These are phyloP conservation scores for Pseudevernia furfuracea DNA, from an alignment of 495 filamentous ascomycete species.

Conservation along the genomic window DNA sequence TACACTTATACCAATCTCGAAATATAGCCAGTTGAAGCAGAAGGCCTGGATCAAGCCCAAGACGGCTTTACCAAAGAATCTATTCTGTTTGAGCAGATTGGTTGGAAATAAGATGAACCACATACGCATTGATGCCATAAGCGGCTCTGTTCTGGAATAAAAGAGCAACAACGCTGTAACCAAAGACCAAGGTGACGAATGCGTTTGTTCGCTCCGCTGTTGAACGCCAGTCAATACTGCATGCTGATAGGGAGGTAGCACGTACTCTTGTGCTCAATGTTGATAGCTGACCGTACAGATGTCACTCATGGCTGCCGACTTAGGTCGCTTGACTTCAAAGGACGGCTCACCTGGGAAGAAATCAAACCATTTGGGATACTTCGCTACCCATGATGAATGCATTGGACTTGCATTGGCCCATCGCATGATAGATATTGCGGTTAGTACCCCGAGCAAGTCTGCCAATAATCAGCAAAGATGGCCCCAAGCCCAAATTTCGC, in stretches of 20 bases:
- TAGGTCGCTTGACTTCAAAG: not conserved
- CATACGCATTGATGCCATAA: slow-evolving; percentile 43
- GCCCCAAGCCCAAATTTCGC: not conserved
- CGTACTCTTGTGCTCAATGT: slow-evolving; percentile 50
- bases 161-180: slow-evolving; percentile 49
- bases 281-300: slow-evolving; percentile 32
- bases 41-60: slow-evolving; percentile 52
- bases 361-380: slow-evolving; percentile 36
- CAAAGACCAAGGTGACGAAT: slow-evolving; percentile 54
- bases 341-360: slow-evolving; percentile 38
- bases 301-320: not conserved
- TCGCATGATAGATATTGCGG: slow-evolving; percentile 13
- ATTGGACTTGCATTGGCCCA: slow-evolving; percentile 21
- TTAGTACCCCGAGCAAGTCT: slow-evolving; percentile 35
- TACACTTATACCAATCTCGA: slow-evolving; percentile 40
- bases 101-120: no score
- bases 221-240: not conserved
- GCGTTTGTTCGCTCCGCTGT: slow-evolving; percentile 48
- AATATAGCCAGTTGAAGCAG: slow-evolving; percentile 58
- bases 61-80: slow-evolving; percentile 50
- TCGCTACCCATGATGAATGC: slow-evolving; percentile 17
- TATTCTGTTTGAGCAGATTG: not conserved
- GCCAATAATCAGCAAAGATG: not conserved
- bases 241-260: not conserved
- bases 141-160: slow-evolving; percentile 45